Base-by-base conservation (phyloP, 345 rosid genomes). In the Trapa incisa region DNA sequence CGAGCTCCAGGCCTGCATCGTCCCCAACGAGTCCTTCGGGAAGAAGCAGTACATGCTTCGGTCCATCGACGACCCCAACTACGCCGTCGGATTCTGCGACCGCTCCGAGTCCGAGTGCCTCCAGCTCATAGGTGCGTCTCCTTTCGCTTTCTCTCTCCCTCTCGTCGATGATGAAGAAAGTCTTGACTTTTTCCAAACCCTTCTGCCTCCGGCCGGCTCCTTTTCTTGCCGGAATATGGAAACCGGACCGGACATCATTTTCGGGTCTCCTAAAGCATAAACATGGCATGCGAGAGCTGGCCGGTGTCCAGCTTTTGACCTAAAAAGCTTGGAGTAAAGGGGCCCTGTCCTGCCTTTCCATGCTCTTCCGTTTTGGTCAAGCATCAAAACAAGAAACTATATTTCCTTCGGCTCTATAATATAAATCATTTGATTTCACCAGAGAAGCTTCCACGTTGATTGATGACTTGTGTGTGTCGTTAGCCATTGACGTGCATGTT, bases 1-100 rank as follows among this genome's bases (percentile, higher is more conserved):
- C 22, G 87, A 90, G 85, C 76, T 93, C 29, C 95, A 89, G 37
- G 99, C 96, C 38, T 93, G 99, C 75, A 83, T 93, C 73, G 99
- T 93, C 65, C 99, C 97, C 42, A 78, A 79, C 65, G 96, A 90
- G 8, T 73, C 92, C 14, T 82, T 75, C 65, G 90, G 83, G 14
- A 84, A 68, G 73, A 90, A 39, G 79, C 88, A 84, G 67, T 90
- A 87, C 68, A 83, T 90, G 81, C 73, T 93, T 65, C 78, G 99
- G 78, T 87, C 97, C 68, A 88, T 93, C 68, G 82, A 68, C 22
- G 99, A 93, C 65, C 96, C 99, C 62, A 90, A 93, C 75, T 93
- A 93, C 72, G 79, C 97, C 2, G 88, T 88, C 71, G 99, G 96
- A 11, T 90, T 93, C 77, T 67, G 76, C 12, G 99, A 93, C 74